Conservation (phyloP, 192 early-diverging fungal genomes). For the Ramicandelaber brevisporus region DNA sequence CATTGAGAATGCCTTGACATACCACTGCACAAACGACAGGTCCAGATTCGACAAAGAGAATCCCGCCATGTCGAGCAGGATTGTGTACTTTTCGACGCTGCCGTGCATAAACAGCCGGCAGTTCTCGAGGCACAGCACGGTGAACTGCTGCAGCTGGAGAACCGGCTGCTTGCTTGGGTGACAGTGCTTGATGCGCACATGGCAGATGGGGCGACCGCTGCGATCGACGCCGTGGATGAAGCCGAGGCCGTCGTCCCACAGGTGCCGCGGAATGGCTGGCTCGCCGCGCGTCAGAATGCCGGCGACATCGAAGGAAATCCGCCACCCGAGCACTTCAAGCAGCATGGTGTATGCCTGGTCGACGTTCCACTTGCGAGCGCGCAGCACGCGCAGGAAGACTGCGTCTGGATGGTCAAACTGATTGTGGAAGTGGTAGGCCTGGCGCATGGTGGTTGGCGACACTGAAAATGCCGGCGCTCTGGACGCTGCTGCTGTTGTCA, state of each 20-base stretch:
- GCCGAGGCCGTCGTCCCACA: constrained; percentile 8
- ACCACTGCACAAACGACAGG: constrained; percentile 36
- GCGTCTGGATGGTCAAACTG: constrained; percentile 26
- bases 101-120: constrained; percentile 21
- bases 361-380: constrained; percentile 56
- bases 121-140: constrained; percentile 27
- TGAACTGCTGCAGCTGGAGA: no score
- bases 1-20: constrained; percentile 35
- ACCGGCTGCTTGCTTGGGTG: no score
- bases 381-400: constrained; percentile 33
- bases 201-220: constrained; percentile 13
- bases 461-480: constrained; percentile 4
- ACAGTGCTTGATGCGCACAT: no score
- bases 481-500: constrained; percentile 1
- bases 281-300: constrained; percentile 17
- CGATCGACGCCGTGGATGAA: constrained; percentile 12
- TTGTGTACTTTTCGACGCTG: constrained; percentile 28
- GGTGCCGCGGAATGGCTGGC: constrained; percentile 7
- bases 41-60: constrained; percentile 46
- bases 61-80: constrained; percentile 59
- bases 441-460: constrained; percentile 14
- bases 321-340: constrained; percentile 31
- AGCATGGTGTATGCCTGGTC: constrained; percentile 32
- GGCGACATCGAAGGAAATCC: constrained; percentile 17
- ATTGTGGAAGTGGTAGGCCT: no score